Base-by-base conservation (phyloP, 352 stramenopile genomes). In the Phytophthora pinifolia region DNA sequence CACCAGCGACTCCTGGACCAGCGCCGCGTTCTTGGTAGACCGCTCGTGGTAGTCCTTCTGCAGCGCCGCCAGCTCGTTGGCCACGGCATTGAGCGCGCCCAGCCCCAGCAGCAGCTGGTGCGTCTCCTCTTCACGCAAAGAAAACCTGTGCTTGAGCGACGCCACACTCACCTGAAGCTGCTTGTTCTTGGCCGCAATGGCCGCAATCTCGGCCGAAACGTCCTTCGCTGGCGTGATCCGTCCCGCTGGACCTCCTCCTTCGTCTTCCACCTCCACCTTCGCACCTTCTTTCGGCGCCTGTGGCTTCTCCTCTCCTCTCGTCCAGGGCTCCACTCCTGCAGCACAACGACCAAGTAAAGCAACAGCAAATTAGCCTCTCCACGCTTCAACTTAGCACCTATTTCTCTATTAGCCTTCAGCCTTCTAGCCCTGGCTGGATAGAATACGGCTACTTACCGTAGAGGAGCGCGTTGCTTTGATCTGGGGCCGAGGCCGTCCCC, bases 1-100 rank as follows among this genome's bases (percentile, higher is more conserved):
- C n/a, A 46, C 54, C 31, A 86, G 54, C 15, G 70, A 69, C 31
- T 86, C 64, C 44, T 88, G 69, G 32, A 83, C 68, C 22, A 86
- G 52, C 42, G 49, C 49, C 18, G 76, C 58, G 47, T 88, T 81
- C 48, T 72, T 72, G 12, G 55, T 59, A 39, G 75, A 70, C 8
- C 67, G 67, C 17, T 72, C 64, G 14, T 72, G 62, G 44, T 85
- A 85, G 20, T 85, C 72, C 12, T 54, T 58, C 55, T 86, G 71
- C 32, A 86, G 46, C 31, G 43, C 18, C 9, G 49, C 29, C 29
- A 85, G 46, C 33, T 86, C 76, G 12, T 54, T 68, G 20, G 78
- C 72, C 6, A 79, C 59, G 2, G 64, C 54, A 31, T 72, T 70
- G 6, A 86, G 42, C 29, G 65, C 67, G 2, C 62, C 61, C n/a